Evolutionary conservation across 495 filamentous ascomycete species (phyloP), one percentile per base, ranked within the genome.

Genomic region (Hyaloscypha hepaticicola): DNA sequence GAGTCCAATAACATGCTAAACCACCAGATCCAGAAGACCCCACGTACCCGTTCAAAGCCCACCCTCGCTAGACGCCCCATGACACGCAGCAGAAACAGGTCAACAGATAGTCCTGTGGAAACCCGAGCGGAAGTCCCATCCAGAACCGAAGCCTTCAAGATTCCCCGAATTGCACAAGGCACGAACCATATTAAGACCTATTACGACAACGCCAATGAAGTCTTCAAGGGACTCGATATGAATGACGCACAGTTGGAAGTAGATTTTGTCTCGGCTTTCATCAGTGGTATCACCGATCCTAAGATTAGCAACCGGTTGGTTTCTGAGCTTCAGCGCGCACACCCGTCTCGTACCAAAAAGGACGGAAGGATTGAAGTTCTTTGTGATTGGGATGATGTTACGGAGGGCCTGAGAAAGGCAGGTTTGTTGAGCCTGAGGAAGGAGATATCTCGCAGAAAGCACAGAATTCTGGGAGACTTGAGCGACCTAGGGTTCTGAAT

Each of bases 341-440:
- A 72, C 45, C 58, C 41, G 4, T 57, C 48, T 9, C 51, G 60
- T 12, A 61, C 11, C 2, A 66, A 19, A 26, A 60, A 56, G 27
- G 56, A 66, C 31, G 65, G 67, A 3, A 53, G 25, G 26, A 52
- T 64, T 16, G 61, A 69, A 41, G 51, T 69, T 53, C 31, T 69
- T 24, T 69, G 66, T 24, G 45, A 51, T 28, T 72, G 70, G 66
- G 21, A 24, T n/a, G 70, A 69, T 51, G 48, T 69, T 24, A 34
- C 27, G 29, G 63, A 63, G 11, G 61, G 38, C 1, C 22, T 71
- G 21, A 29, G 48, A 21, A 28, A 31, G 21, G 31, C 48, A 1
- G 52, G 61, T 7, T 29, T 70, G 19, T 24, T 67, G 19, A 45
- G 12, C 48, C n/a, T 26, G 11, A 11, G 9, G 2, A 57, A 33